Base-by-base conservation (phyloP, 73 alveolate genomes). In the Blepharisma japonicum region DNA sequence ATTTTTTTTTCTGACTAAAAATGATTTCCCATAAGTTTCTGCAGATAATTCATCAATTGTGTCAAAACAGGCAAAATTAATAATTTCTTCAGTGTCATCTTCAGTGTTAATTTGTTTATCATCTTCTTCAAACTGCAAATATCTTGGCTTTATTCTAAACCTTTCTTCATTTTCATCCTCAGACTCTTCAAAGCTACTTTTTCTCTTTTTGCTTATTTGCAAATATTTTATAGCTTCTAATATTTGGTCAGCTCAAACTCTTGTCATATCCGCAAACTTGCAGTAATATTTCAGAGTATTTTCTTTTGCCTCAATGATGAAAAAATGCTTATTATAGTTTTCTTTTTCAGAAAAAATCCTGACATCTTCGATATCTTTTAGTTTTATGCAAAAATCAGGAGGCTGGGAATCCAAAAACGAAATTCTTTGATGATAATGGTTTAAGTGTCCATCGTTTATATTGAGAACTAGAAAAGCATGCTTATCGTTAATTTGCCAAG, bases 1-100 rank as follows among this genome's bases (percentile, higher is more conserved):
- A 45, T 66, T 56, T 68, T 68, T 78, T 55, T 78, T 55, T 67
- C 23, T 38, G n/a, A 56, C 85, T 78, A 54, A 27, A 78, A 23
- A 66, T 9, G 55, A 83, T 68, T 68, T 38, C 2, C 85, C 85
- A 78, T 7, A 78, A n/a, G 74, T 27, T n/a, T 83, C 85, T 27
- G 27, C 32, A 25, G 83, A 83, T 6, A 78, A 14, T 78, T 70
- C 80, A 7, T 45, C 55, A n/a, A 23, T 45, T 38, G 25, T 7
- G 14, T 38, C 25, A 45, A 70, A 70, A n/a, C 49, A 20, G 14
- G 39, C 2, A 61, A 25, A 61, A 9, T 14, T 9, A 20, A 61
- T 25, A 20, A 39, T 39, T 18, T n/a, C 18, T 18, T n/a, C 50
- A 20, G 23, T 61, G 14, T 14, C 46, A 2, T 61, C 74, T 9